Evolutionary conservation across 129 eudicot species (phyloP).

Genomic region (Saposhnikovia divaricata): DNA sequence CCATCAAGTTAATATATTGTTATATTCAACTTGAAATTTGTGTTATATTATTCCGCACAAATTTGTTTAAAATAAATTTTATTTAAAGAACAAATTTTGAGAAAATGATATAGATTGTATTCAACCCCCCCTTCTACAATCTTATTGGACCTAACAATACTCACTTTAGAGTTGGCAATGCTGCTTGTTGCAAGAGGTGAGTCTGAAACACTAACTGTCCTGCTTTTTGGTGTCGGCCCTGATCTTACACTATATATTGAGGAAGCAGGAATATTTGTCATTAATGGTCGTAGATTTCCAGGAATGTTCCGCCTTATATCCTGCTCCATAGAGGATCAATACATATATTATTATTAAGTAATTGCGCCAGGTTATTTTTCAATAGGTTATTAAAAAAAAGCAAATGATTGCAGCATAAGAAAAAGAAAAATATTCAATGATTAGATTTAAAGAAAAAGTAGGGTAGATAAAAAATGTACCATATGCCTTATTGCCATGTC

Average conservation of each 20-base stretch:
- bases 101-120: no score
- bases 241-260: slow-evolving; percentile 96
- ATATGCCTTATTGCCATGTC: slow-evolving; percentile 98
- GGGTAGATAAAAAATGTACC: slow-evolving; percentile 43
- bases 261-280: slow-evolving; percentile 92
- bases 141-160: no score
- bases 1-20: no score
- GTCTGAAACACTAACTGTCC: slow-evolving; percentile 50
- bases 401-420: not conserved
- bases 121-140: no score
- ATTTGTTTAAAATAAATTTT: no score
- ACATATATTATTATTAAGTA: not conserved
- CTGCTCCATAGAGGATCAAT: slow-evolving; percentile 29
- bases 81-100: no score
- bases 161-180: slow-evolving; percentile 85
- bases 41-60: no score
- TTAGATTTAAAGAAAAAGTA: not conserved
- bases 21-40: no score
- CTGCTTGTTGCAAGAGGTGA: slow-evolving; percentile 97
- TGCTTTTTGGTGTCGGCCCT: slow-evolving; percentile 53
- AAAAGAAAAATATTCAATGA: not conserved
- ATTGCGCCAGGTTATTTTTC: not conserved
- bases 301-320: slow-evolving; percentile 81
- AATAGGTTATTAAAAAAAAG: not conserved
- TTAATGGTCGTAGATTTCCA: slow-evolving; percentile 71